phyloP scores from a whole-genome alignment of 2,329 filamentous ascomycete species.

The Claviceps capensis region DNA sequence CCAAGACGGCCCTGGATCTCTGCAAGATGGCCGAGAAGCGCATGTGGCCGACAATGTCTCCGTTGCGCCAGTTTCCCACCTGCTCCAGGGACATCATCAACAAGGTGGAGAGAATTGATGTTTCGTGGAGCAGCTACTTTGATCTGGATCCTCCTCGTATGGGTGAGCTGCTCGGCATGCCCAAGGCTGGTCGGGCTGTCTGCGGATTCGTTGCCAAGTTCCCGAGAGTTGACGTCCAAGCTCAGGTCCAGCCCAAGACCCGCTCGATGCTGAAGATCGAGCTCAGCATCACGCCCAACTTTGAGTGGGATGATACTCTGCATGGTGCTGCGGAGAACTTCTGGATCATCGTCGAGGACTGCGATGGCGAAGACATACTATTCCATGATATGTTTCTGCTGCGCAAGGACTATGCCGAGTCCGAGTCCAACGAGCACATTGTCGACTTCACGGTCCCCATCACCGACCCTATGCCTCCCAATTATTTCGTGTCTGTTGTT shows the following conservation, averaged over 20 bases:
- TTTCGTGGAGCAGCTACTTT: conserved; percentile 87
- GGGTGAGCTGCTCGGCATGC: conserved; percentile 85
- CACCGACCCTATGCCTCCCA: conserved; percentile 93
- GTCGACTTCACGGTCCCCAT: conserved; percentile 96
- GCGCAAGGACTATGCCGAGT: conserved; percentile 72
- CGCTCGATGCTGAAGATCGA: conserved; percentile 85
- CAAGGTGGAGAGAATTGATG: conserved; percentile 89
- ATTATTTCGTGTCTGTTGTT: conserved; percentile 92
- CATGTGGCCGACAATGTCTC: conserved; percentile 99
- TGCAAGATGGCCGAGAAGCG: conserved; percentile 99
- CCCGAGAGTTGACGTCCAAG: conserved; percentile 81
- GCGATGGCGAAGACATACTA: conserved; percentile 88
- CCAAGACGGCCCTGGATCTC: conserved; percentile 80
- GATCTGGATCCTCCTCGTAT: conserved; percentile 92
- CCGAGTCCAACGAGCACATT: conserved; percentile 83
- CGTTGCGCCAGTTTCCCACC: conserved; percentile 73
- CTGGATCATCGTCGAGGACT: conserved; percentile 96
- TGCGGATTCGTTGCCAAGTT: conserved; percentile 85
- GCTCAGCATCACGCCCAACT: conserved; percentile 83
- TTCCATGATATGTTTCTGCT: conserved; percentile 92
- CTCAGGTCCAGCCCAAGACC: conserved; percentile 88
- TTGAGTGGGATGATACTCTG: conserved; percentile 83
- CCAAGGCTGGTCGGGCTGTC: conserved; percentile 73
- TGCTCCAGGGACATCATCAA: conserved; percentile 77
- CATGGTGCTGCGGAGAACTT: conserved; percentile 86